These are phyloP conservation scores for Helenozyma rhizophorensis DNA, from an alignment of 805 yeast species.

Conservation along the genomic window DNA sequence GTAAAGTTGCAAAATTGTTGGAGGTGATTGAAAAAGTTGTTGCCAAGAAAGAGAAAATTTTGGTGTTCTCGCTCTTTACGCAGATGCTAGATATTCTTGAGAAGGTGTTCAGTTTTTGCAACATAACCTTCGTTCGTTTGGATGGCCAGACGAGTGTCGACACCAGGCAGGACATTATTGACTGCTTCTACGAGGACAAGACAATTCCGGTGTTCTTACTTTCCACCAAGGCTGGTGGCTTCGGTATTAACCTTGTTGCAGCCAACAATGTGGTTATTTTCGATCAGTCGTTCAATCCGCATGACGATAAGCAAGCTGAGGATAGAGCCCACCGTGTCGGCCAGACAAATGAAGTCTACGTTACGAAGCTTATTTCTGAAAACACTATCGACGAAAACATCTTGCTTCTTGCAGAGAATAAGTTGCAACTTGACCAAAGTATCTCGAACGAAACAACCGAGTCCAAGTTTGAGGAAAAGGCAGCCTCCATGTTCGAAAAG, in stretches of 20 bases:
- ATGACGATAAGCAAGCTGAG: constrained; percentile 97
- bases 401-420: constrained; percentile 79
- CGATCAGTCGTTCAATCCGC: constrained; percentile 96
- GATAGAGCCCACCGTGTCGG: constrained; percentile 98
- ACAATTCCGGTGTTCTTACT: constrained; percentile 80
- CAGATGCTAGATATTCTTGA: constrained; percentile 89
- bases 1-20: constrained; percentile 61
- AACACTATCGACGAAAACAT: constrained; percentile 89
- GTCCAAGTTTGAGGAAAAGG: constrained; percentile 46
- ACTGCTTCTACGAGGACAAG: constrained; percentile 77
- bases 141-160: constrained; percentile 96
- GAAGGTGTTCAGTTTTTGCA: constrained; percentile 56
- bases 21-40: constrained; percentile 57
- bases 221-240: constrained; percentile 97
- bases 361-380: constrained; percentile 66
- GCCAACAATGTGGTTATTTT: constrained; percentile 89
- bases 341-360: constrained; percentile 78
- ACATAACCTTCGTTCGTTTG: constrained; percentile 71
- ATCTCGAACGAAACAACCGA: constrained; percentile 43
- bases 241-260: constrained; percentile 93
- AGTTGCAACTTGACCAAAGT: constrained; percentile 77
- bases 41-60: constrained; percentile 59
- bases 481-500: constrained; percentile 49
- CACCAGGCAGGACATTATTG: constrained; percentile 86
- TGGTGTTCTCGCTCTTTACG: constrained; percentile 88